phyloP scores from a whole-genome alignment of 768 basidiomycete species.

The Coprinopsis sp. region DNA sequence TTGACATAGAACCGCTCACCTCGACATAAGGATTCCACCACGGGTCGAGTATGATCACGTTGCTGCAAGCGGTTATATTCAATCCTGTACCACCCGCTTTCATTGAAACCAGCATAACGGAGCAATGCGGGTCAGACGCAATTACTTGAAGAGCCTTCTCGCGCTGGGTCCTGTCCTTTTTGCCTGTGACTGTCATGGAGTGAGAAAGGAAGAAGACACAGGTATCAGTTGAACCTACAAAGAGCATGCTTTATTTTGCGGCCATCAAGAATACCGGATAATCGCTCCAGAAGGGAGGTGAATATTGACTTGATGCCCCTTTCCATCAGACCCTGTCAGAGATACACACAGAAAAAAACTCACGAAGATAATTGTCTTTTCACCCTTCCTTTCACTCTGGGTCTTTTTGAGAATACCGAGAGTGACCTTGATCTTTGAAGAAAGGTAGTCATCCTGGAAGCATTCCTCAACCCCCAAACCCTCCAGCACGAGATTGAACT shows the following conservation, averaged over 20 bases:
- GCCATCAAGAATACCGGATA: not conserved
- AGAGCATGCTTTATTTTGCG: not conserved
- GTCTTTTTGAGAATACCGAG: not conserved
- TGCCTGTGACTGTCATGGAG: not conserved
- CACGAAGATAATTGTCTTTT: slow-evolving; percentile 8
- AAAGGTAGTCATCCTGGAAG: slow-evolving; percentile 1
- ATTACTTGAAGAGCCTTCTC: not conserved
- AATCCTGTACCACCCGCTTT: slow-evolving; percentile 9
- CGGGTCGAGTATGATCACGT: slow-evolving; percentile 9
- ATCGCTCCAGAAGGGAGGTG: not conserved
- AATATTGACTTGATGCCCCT: slow-evolving; percentile 1
- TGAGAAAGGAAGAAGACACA: not conserved
- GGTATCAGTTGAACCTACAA: not conserved
- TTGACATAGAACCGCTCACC: not conserved
- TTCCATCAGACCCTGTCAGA: not conserved
- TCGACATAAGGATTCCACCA: slow-evolving; percentile 12
- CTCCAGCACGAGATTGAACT: not conserved
- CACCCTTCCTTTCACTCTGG: not conserved
- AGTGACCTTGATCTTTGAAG: slow-evolving; percentile 2
- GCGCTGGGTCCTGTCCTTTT: not conserved
- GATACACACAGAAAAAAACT: not conserved
- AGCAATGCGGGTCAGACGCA: not conserved
- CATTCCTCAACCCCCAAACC: not conserved
- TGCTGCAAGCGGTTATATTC: not conserved
- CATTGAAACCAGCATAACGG: slow-evolving; percentile 8